phyloP scores from a whole-genome alignment of 805 yeast genomes.

The Cyberlindnera xylosilytica region DNA sequence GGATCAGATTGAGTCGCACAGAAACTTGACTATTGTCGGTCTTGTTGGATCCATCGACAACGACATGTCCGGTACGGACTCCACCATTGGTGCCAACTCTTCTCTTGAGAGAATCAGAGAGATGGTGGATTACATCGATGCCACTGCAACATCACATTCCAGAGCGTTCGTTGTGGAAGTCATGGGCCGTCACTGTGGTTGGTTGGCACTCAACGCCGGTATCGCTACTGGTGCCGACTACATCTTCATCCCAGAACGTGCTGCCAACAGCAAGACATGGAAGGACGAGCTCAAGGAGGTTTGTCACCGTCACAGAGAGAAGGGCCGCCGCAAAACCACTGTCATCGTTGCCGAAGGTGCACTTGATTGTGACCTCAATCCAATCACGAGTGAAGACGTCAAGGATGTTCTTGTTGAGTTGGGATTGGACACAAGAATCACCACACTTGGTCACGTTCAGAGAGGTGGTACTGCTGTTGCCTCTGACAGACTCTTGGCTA shows the following conservation, averaged over 20 bases:
- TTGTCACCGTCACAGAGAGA: constrained; percentile 66
- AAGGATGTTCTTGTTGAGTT: constrained; percentile 75
- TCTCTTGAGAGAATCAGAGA: constrained; percentile 91
- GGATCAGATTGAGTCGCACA: constrained; percentile 58
- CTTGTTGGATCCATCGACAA: constrained; percentile 96
- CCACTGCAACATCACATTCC: constrained; percentile 95
- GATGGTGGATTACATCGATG: constrained; percentile 94
- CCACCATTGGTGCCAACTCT: constrained; percentile 95
- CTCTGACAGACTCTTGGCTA: constrained; percentile 85
- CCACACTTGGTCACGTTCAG: constrained; percentile 96
- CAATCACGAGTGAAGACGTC: constrained; percentile 78
- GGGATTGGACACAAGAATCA: constrained; percentile 91
- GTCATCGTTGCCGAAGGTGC: constrained; percentile 99
- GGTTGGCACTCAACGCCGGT: constrained; percentile 98
- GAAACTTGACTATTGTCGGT: constrained; percentile 83
- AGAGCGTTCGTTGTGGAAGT: constrained; percentile 98
- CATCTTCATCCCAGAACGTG: constrained; percentile 91
- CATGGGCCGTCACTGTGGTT: constrained; percentile 99
- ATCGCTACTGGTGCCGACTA: constrained; percentile 95
- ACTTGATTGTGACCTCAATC: constrained; percentile 72
- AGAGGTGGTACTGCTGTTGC: constrained; percentile 99
- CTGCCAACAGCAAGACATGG: constrained; percentile 76
- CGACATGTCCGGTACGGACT: constrained; percentile 96
- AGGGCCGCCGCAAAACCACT: constrained; percentile 91
- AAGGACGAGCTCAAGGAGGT: constrained; percentile 57